phyloP scores from a whole-genome alignment of 495 filamentous ascomycete genomes.

The Aspergillus saccharolyticus region DNA sequence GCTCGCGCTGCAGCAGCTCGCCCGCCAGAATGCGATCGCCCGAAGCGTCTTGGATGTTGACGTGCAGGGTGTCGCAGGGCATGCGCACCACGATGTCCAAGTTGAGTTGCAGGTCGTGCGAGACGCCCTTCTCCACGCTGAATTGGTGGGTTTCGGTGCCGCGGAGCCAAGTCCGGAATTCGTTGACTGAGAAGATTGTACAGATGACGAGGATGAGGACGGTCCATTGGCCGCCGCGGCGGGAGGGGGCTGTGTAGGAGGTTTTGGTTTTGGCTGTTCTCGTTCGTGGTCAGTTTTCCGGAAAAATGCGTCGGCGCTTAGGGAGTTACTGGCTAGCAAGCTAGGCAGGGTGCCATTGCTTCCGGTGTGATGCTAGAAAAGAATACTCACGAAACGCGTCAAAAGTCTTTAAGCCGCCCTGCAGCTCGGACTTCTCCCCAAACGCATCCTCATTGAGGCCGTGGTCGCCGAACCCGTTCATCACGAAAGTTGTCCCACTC shows the following conservation, averaged over 20 bases:
- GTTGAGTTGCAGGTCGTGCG: conserved; percentile 87
- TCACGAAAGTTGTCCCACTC: conserved; percentile 28
- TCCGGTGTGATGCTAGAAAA: background rate
- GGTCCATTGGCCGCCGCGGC: conserved; percentile 90
- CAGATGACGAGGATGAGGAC: conserved; percentile 70
- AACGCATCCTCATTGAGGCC: conserved; percentile 73
- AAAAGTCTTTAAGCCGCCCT: conserved; percentile 70
- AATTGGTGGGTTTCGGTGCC: conserved; percentile 85
- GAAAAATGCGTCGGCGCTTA: background rate
- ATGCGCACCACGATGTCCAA: conserved; percentile 90
- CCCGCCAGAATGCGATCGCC: conserved; percentile 88
- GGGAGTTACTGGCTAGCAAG: background rate
- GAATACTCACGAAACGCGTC: conserved; percentile 87
- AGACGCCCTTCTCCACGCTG: conserved; percentile 87
- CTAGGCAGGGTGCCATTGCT: background rate
- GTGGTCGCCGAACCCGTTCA: conserved; percentile 69
- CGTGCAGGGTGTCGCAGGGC: conserved; percentile 78
- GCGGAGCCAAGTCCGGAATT: conserved; percentile 75
- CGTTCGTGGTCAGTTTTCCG: background rate
- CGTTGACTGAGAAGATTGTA: conserved; percentile 64
- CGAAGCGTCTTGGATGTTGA: conserved; percentile 96
- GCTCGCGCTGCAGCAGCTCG: conserved; percentile 64
- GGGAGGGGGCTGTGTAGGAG: conserved; percentile 77
- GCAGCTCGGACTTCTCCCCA: conserved; percentile 60
- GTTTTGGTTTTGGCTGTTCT: conserved; percentile 84